Conservation (phyloP, 306 rosid genomes). For the Bauhinia variegata region DNA sequence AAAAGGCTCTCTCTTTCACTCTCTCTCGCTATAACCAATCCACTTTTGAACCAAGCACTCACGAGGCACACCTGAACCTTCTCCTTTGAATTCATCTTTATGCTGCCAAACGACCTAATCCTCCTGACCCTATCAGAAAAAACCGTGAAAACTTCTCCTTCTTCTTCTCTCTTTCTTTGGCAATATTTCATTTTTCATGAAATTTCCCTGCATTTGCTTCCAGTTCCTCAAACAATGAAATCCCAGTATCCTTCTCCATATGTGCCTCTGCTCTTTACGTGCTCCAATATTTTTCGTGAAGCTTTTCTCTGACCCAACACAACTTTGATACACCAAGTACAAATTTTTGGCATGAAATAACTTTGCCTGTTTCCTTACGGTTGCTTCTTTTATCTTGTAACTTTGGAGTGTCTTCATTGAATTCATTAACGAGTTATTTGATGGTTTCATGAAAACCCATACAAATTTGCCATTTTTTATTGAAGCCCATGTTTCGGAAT, state of each 20-base stretch:
- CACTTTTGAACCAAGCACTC: slow-evolving; percentile 75
- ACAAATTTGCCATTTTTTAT: slow-evolving; percentile 34
- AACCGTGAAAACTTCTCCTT: slow-evolving; percentile 58
- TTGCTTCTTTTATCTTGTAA: slow-evolving; percentile 23
- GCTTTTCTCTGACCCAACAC: slow-evolving; percentile 16
- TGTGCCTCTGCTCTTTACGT: slow-evolving; percentile 28
- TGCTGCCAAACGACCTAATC: slow-evolving; percentile 73
- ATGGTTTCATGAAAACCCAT: slow-evolving; percentile 46
- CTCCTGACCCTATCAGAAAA: slow-evolving; percentile 55
- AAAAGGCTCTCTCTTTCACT: slow-evolving; percentile 36
- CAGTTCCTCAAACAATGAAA: slow-evolving; percentile 49
- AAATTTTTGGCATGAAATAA: slow-evolving; percentile 31
- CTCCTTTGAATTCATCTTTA: slow-evolving; percentile 76
- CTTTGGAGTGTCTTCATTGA: slow-evolving; percentile 37
- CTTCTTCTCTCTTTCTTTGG: slow-evolving; percentile 45
- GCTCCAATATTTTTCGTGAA: slow-evolving; percentile 13
- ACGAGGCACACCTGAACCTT: slow-evolving; percentile 80
- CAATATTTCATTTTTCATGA: slow-evolving; percentile 33
- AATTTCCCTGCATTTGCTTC: slow-evolving; percentile 47
- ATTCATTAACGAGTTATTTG: slow-evolving; percentile 39
- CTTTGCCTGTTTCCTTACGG: slow-evolving; percentile 27
- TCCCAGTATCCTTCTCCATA: slow-evolving; percentile 4
- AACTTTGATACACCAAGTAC: slow-evolving; percentile 29
- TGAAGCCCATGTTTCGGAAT: slow-evolving; percentile 71
- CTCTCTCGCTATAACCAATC: slow-evolving; percentile 26